Conservation (phyloP, 768 basidiomycete genomes). For the Rhodocollybia butyracea region DNA sequence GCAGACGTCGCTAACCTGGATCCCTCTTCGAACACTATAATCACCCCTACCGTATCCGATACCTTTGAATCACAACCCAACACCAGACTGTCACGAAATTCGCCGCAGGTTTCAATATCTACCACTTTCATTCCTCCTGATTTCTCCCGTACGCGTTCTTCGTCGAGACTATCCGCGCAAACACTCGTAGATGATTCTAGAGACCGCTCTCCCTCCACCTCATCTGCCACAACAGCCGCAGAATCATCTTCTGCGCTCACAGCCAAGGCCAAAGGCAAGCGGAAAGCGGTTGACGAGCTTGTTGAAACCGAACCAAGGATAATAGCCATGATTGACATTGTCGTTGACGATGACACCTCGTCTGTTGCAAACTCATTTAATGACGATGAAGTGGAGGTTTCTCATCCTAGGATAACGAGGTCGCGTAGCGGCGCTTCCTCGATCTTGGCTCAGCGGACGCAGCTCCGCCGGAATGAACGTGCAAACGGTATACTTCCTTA, state of each 20-base stretch:
- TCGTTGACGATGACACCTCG: not conserved
- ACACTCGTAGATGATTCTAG: conserved; percentile 1
- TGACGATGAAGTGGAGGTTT: not conserved
- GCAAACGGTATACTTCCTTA: not conserved
- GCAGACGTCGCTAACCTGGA: not conserved
- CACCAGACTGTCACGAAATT: not conserved
- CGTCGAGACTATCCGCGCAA: conserved; percentile 2
- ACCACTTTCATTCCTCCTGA: not conserved
- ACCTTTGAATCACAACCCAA: not conserved
- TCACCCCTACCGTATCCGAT: not conserved
- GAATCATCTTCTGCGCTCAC: not conserved
- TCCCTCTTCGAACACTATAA: not conserved
- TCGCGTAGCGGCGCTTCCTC: not conserved
- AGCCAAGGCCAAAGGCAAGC: not conserved
- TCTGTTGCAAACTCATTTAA: not conserved
- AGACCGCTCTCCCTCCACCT: not conserved
- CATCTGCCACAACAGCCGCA: not conserved
- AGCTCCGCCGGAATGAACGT: not conserved
- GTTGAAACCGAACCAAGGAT: not conserved
- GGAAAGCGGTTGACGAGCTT: not conserved
- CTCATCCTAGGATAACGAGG: not conserved
- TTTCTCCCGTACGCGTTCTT: conserved; percentile 2
- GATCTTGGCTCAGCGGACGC: not conserved
- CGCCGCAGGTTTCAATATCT: not conserved
- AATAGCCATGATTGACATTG: not conserved